phyloP scores from a whole-genome alignment of 2,329 filamentous ascomycete genomes.

The Aspergillus sojae region DNA sequence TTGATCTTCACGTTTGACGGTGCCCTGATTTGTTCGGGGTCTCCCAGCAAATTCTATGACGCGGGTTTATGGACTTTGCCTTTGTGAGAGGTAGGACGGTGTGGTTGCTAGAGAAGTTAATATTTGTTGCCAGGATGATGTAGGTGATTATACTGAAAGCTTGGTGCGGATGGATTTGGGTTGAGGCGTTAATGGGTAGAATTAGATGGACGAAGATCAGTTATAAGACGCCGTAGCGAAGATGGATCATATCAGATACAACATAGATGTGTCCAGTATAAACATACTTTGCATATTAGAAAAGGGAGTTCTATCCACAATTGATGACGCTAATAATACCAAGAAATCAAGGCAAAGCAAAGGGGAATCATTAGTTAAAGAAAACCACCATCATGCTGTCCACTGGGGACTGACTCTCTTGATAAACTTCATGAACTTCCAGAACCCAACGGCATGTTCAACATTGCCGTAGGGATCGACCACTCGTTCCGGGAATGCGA shows the following conservation, averaged over 20 bases:
- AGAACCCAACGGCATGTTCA: slow-evolving; percentile 65
- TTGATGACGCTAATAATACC: neutral
- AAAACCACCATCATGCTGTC: slow-evolving; percentile 26
- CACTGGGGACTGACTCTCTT: slow-evolving; percentile 58
- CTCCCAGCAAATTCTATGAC: too few relatives aligned
- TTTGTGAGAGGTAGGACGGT: too few relatives aligned
- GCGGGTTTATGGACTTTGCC: too few relatives aligned
- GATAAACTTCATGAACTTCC: slow-evolving; percentile 67
- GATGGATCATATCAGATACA: neutral
- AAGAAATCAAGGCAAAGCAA: neutral
- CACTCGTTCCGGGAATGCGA: slow-evolving; percentile 65
- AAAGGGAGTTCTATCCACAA: neutral
- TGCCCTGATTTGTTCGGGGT: too few relatives aligned
- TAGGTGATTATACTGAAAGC: too few relatives aligned
- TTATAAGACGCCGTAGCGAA: neutral
- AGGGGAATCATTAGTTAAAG: neutral
- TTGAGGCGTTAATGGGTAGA: too few relatives aligned
- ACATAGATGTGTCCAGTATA: neutral
- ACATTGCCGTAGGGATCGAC: slow-evolving; percentile 64
- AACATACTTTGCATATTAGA: neutral
- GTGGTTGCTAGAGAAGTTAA: too few relatives aligned
- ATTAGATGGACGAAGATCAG: too few relatives aligned
- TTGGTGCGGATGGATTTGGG: too few relatives aligned
- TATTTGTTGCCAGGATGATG: too few relatives aligned
- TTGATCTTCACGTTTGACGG: too few relatives aligned